Base-by-base conservation (phyloP, 148 eudicot genomes). In the Nepenthes mirabilis region DNA sequence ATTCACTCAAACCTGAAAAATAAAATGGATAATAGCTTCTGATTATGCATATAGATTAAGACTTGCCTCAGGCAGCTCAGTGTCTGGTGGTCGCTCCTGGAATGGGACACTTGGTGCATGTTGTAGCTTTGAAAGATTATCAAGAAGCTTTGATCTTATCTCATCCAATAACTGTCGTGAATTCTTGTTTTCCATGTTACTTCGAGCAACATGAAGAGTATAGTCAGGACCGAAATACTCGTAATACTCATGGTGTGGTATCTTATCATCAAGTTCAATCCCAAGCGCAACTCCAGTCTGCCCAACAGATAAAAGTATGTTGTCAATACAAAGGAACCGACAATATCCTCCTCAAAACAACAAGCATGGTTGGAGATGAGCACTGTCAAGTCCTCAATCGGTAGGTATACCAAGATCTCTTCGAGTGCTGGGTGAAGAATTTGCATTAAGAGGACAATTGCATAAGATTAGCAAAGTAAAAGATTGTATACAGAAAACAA, bases 161-260 rank as follows among this genome's bases (percentile, higher is more conserved):
- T 86, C 85, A 9, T 89, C 97, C 75, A 89, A 53, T 67, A 79
- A 67, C 51, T 68, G 86, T 9, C 85, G 79, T 33, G 97, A 74
- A 59, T 86, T 89, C 70, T 89, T 86, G 71, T 89, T 86, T 77
- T 86, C 97, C 94, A 89, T 86, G 77, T 89, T 89, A 80, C 96
- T 89, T 54, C 90, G 90, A 69, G 93, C 90, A 63, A 89, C 96
- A 68, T 86, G 96, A 50, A 89, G 93, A 45, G 87, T 82, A 74
- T 86, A 89, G 57, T 89, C 96, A 52, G 96, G 93, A 58, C 96
- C 94, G 59, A 89, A 89, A 58, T 52, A 52, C 14, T n/a, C 55
- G 32, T 52, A 52, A 40, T 40, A 40, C 45, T 40, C 45, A 40
- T 40, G 45, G 6, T 40, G 45, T 40, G 45, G 45, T 8, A 40